Conservation (phyloP, 768 basidiomycete genomes). For the Calocybe cyanea region DNA sequence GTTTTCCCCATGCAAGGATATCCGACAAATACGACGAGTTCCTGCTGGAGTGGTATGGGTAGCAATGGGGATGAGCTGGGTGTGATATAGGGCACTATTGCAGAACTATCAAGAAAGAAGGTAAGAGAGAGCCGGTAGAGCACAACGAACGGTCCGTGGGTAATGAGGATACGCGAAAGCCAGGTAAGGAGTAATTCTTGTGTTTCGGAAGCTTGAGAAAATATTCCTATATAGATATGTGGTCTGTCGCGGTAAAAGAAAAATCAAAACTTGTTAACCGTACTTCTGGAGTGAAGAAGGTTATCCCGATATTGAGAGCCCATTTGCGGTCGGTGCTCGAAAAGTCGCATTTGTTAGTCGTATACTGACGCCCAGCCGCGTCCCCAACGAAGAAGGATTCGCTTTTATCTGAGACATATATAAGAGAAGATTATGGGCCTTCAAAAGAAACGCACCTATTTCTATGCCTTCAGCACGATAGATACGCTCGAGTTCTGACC, state of each 20-base stretch:
- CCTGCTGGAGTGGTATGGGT: constrained; percentile 33
- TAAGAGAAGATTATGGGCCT: not conserved
- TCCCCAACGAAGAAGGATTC: constrained; percentile 84
- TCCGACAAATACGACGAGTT: constrained; percentile 49
- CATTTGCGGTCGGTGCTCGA: constrained; percentile 83
- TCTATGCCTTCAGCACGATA: constrained; percentile 52
- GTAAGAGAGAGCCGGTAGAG: not conserved
- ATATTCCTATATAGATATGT: constrained; percentile 56
- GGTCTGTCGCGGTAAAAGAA: not conserved
- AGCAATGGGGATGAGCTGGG: constrained; percentile 50
- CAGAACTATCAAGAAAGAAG: constrained; percentile 4
- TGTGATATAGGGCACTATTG: constrained; percentile 43
- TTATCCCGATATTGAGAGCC: constrained; percentile 70
- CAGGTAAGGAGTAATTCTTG: constrained; percentile 49
- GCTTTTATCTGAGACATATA: constrained; percentile 50
- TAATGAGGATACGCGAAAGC: constrained; percentile 60
- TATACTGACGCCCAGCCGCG: constrained; percentile 71
- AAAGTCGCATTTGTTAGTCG: constrained; percentile 54
- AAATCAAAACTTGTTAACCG: not conserved
- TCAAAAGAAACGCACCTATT: constrained; percentile 50
- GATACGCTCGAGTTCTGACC: constrained; percentile 63
- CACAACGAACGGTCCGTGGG: constrained; percentile 27
- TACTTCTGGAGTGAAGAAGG: constrained; percentile 86
- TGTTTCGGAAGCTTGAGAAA: constrained; percentile 54
- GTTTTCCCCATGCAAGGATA: constrained; percentile 74